A percentile compares a stretch with the other conserved stretches of the same genome.
phyloP scores from a whole-genome alignment of 2,329 filamentous ascomycete species.

The Hypomyces perniciosus region DNA sequence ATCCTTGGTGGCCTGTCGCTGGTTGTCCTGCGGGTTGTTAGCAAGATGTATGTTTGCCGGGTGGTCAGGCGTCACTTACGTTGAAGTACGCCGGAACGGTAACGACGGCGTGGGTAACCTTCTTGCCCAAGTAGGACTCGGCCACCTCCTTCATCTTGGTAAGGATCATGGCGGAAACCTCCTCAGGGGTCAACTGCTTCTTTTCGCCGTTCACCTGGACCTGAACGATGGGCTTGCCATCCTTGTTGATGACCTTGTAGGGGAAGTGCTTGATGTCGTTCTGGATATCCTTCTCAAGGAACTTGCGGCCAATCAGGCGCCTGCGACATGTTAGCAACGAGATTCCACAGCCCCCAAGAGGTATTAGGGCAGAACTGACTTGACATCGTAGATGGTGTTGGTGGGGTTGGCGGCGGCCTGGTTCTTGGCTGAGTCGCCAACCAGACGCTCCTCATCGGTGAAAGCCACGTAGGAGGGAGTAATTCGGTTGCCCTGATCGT shows the following conservation, averaged over 20 bases:
- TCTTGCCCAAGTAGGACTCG: constrained; percentile 73
- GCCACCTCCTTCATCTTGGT: constrained; percentile 82
- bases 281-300: constrained; percentile 78
- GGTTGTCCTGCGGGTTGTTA: constrained; percentile 58
- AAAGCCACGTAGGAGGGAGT: constrained; percentile 94
- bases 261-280: constrained; percentile 97
- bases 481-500: constrained; percentile 95
- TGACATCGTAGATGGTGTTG: constrained; percentile 75
- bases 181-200: constrained; percentile 74
- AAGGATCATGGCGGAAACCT: constrained; percentile 74
- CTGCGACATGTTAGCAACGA: constrained; percentile 35
- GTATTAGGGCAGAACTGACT: constrained; percentile 53
- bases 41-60: background rate
- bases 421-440: constrained; percentile 97
- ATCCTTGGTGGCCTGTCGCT: constrained; percentile 95
- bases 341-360: background rate
- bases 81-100: constrained; percentile 98
- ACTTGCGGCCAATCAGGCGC: constrained; percentile 82
- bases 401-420: constrained; percentile 76
- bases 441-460: constrained; percentile 92
- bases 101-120: constrained; percentile 81
- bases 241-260: constrained; percentile 86
- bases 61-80: constrained; percentile 26
- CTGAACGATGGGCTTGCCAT: constrained; percentile 81
- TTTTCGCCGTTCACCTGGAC: constrained; percentile 60